Base-by-base conservation (phyloP, 108 stramenopile genomes). In the Pseudonitzschia multistriata region DNA sequence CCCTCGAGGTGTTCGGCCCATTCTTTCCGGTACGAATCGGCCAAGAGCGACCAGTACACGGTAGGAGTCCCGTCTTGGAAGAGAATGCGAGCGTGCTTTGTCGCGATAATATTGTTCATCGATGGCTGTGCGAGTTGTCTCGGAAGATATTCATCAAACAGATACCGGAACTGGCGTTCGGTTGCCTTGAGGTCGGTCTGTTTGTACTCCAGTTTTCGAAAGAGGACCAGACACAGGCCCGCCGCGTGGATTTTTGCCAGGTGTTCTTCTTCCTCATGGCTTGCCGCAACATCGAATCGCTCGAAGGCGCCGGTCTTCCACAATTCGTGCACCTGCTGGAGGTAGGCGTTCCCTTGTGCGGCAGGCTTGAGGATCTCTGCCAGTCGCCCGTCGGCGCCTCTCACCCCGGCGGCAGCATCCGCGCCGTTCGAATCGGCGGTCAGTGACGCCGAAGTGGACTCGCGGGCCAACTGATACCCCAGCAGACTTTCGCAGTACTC, bases 1-100 rank as follows among this genome's bases (percentile, higher is more conserved):
- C 31, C 11, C 7, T 59, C 57, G 31, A 59, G 35, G 57, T 36
- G 35, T 8, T 59, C 34, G 5, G 33, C 57, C 57, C 57, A 59
- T 15, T 59, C 57, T n/a, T 34, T 59, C 14, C 57, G 57, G 29
- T 59, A 59, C 57, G 57, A 59, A 34, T 59, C 57, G 33, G 57
- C 31, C n/a, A 59, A 33, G 3, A 59, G 57, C 5, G 57, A 59
- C 57, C 57, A 59, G 19, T 59, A 59, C 19, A 59, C 57, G 4
- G 57, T 59, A 15, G 57, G 57, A n/a, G 31, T 59, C 13, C 35
- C 35, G 31, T 59, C 57, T n/a, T 59, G 31, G 31, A 59, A 59
- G 19, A 59, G 29, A 19, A 59, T 13, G 35, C 35, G 57, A 13
- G 57, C 29, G 29, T 59, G 35, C 57, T 59, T 59, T 33, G 57